A percentile compares a stretch with the other conserved stretches of the same genome.
Conservation (phyloP, 257 asterid genomes). For the Ehretia macrophylla region DNA sequence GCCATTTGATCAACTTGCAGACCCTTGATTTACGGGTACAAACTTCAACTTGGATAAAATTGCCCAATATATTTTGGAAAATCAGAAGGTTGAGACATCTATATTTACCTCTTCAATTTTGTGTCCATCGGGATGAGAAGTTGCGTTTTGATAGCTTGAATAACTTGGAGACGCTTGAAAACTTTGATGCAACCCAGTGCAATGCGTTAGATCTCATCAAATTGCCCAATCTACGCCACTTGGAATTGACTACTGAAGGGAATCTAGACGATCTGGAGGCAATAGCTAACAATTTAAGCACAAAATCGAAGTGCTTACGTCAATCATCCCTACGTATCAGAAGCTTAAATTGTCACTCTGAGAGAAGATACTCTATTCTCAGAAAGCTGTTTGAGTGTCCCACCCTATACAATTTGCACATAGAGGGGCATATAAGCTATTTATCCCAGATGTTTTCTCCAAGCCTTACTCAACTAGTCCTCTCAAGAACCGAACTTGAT, state of each 20-base stretch:
- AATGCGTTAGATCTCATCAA: neutral
- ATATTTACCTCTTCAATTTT: slow-evolving; percentile 7
- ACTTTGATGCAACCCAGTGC: neutral
- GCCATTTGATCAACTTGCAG: slow-evolving; percentile 16
- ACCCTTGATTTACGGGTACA: slow-evolving; percentile 29
- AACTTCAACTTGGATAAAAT: neutral
- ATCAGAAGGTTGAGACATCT: slow-evolving; percentile 16
- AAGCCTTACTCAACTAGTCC: slow-evolving; percentile 10
- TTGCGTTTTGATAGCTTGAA: slow-evolving; percentile 4
- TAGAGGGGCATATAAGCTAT: slow-evolving; percentile 8
- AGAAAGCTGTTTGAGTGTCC: neutral
- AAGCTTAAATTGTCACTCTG: neutral
- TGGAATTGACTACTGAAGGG: neutral
- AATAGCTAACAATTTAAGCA: neutral
- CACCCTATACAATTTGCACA: neutral
- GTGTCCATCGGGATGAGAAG: neutral
- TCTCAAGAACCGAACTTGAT: slow-evolving; percentile 12
- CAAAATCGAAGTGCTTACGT: neutral
- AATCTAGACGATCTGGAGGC: neutral
- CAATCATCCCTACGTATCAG: neutral
- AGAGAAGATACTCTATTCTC: neutral
- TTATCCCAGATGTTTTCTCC: neutral
- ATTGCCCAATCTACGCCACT: neutral
- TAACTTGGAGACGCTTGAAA: slow-evolving; percentile 8
- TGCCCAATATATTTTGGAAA: slow-evolving; percentile 4